Base-by-base conservation (phyloP, 495 filamentous ascomycete species). In the Aspergillus sclerotiicarbonarius region DNA sequence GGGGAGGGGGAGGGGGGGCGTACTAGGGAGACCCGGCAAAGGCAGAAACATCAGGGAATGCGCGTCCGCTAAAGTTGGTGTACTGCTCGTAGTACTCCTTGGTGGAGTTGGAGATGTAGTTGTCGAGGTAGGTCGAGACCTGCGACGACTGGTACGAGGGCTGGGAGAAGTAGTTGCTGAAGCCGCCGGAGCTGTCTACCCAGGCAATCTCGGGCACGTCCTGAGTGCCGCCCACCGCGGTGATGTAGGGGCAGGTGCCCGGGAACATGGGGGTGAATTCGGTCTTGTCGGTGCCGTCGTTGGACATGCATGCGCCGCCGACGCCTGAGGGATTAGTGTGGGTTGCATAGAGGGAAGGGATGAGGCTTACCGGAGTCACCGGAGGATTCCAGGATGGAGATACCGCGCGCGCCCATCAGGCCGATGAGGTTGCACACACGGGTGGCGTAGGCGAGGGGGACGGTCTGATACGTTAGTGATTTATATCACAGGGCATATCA, bases 1-100 rank as follows among this genome's bases (percentile, higher is more conserved):
- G 6, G 1, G 9, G 31, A 9, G 16, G 3, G 18, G 19, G 20
- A 44, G 15, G 18, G 19, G 8, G 25, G 33, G 62, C 65, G 25
- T 67, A 70, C 71, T 70, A 69, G 35, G 80, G 81, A 56, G 71
- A 69, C 9, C 65, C 60, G 31, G 76, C 76, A 57, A 83, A 79
- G 18, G 81, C 77, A 12, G 76, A 78, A 51, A 92, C 80, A 62
- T 93, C 90, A 0, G 90, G 90, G 60, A 87, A 85, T 5, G 82
- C 90, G 8, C 89, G 80, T 0, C 88, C 88, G 4, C 68, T 66
- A 16, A 69, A 69, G 67, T 88, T 78, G 76, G 87, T 78, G 61
- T 77, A 71, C 48, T 73, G 61, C 8, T 65, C 63, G 52, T 79
- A 77, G 53, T 71, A 67, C 10, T 66, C 58, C 46, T 71, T 74